Evolutionary conservation across 306 rosid species (phyloP).

Genomic region (Castanea crenata): DNA sequence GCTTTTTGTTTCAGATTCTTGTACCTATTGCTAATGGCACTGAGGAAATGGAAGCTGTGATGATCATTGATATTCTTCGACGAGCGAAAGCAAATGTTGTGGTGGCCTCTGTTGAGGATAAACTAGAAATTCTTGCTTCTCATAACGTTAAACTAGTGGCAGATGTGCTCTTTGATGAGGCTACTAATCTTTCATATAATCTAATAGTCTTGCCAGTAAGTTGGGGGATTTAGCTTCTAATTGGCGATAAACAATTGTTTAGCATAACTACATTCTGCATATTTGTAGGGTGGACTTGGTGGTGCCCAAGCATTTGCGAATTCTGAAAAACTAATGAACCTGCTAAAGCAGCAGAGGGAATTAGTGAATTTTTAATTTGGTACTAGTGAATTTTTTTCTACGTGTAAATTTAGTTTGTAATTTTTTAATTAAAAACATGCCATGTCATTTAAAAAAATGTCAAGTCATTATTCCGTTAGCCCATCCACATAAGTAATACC

Average conservation of each 20-base stretch:
- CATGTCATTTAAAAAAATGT: too few species aligned
- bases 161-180: conserved; percentile 75
- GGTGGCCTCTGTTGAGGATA: conserved; percentile 80
- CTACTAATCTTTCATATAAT: conserved; percentile 65
- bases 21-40: conserved; percentile 85
- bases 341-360: conserved; percentile 71
- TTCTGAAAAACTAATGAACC: conserved; percentile 61
- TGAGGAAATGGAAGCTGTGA: conserved; percentile 96
- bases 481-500: too few species aligned
- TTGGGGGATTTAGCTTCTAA: conserved; percentile 1
- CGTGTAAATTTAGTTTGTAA: too few species aligned
- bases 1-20: conserved; percentile 57
- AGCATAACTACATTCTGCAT: conserved; percentile 17
- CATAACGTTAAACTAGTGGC: conserved; percentile 82
- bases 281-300: conserved; percentile 85
- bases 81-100: conserved; percentile 83
- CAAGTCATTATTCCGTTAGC: too few species aligned
- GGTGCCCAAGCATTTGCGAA: conserved; percentile 88
- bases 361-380: too few species aligned
- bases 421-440: too few species aligned
- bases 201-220: conserved; percentile 86
- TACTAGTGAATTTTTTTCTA: too few species aligned
- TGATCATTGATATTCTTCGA: conserved; percentile 73
- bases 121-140: conserved; percentile 66
- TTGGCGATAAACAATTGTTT: not conserved